These are phyloP conservation scores for Mallotus nudiflorus DNA, from an alignment of 345 rosid species.

Conservation along the genomic window DNA sequence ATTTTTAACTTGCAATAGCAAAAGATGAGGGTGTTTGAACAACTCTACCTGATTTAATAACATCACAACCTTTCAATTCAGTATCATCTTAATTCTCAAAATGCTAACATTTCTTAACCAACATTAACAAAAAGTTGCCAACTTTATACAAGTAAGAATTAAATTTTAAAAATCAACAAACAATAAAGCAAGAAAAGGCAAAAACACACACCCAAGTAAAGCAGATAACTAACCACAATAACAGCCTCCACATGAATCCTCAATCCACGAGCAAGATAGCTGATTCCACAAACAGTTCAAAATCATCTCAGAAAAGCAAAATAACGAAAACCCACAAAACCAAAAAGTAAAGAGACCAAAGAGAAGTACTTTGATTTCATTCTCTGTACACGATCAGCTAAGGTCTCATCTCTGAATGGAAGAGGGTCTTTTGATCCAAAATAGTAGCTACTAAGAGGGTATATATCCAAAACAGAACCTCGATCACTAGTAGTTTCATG, in stretches of 20 bases:
- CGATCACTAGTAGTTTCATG: conserved; percentile 13
- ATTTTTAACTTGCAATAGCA: conserved; percentile 71
- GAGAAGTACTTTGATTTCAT: conserved; percentile 60
- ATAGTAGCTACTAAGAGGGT: conserved; percentile 70
- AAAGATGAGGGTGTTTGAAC: conserved; percentile 81
- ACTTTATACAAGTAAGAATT: neutral
- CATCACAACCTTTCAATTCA: conserved; percentile 9
- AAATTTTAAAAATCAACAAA: neutral
- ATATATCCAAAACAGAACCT: conserved; percentile 44
- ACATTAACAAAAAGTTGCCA: neutral
- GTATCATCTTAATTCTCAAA: neutral
- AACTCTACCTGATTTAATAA: conserved; percentile 65
- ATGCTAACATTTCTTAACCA: neutral
- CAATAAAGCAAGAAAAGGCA: neutral
- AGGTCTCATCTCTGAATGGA: conserved; percentile 48
- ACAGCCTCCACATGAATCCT: conserved; percentile 84
- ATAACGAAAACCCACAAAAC: neutral
- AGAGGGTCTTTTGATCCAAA: conserved; percentile 73
- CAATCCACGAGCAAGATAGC: conserved; percentile 71
- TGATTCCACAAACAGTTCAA: conserved; percentile 11
- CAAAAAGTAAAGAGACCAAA: neutral
- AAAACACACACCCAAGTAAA: neutral
- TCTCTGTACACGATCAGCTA: conserved; percentile 59
- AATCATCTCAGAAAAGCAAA: neutral
- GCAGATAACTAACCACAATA: conserved; percentile 55